Percentiles rank a stretch among this genome's conserved stretches.
phyloP scores from a whole-genome alignment of 1,139 yeast species.

The Trichomonascaceae sp. region DNA sequence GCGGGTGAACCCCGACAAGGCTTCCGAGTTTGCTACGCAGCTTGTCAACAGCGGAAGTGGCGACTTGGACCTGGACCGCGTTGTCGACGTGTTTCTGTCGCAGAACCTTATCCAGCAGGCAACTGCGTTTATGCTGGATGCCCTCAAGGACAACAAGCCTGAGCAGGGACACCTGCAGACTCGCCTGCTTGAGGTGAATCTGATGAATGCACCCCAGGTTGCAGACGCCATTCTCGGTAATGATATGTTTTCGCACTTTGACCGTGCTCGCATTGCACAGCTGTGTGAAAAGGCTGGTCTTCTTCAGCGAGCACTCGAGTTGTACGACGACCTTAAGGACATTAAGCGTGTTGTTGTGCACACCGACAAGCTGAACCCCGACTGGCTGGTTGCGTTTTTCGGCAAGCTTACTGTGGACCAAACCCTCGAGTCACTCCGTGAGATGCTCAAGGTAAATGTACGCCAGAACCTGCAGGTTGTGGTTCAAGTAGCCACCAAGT shows the following conservation, averaged over 20 bases:
- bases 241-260: slow-evolving; percentile 91
- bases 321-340: slow-evolving; percentile 87
- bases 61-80: slow-evolving; percentile 68
- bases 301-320: slow-evolving; percentile 89
- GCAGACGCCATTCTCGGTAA: slow-evolving; percentile 98
- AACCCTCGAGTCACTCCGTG: slow-evolving; percentile 75
- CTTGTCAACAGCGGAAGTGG: slow-evolving; percentile 49
- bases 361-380: slow-evolving; percentile 74
- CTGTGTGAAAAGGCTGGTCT: slow-evolving; percentile 91
- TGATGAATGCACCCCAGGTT: slow-evolving; percentile 95
- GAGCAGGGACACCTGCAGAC: slow-evolving; percentile 96
- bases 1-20: slow-evolving; percentile 92
- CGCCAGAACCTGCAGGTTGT: slow-evolving; percentile 87
- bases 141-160: slow-evolving; percentile 86
- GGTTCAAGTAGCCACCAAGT: slow-evolving; percentile 93
- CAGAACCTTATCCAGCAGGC: slow-evolving; percentile 96
- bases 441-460: slow-evolving; percentile 67
- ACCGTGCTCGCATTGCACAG: slow-evolving; percentile 82
- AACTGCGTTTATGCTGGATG: slow-evolving; percentile 95
- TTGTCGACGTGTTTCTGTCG: slow-evolving; percentile 88
- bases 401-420: slow-evolving; percentile 94
- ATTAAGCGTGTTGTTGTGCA: slow-evolving; percentile 90
- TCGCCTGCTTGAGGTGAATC: slow-evolving; percentile 80
- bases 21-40: slow-evolving; percentile 91
- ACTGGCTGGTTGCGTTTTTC: slow-evolving; percentile 86